phyloP scores from a whole-genome alignment of 768 basidiomycete species.

The Russula sp. region DNA sequence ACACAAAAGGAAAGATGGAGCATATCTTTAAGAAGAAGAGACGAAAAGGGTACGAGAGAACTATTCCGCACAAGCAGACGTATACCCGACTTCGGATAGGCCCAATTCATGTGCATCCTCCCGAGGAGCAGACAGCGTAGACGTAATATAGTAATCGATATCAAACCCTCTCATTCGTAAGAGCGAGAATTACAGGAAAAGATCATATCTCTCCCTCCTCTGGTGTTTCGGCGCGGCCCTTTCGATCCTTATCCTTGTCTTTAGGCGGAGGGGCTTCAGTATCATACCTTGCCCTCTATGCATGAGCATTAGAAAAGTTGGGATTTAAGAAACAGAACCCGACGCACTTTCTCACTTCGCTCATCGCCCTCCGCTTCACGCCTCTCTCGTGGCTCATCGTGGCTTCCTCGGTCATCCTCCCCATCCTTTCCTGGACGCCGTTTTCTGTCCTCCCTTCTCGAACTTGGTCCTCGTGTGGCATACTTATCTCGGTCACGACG shows the following conservation, averaged over 20 bases:
- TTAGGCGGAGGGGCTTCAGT: conserved; percentile 38
- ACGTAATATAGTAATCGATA: background rate
- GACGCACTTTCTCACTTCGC: conserved; percentile 47
- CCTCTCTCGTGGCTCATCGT: conserved; percentile 29
- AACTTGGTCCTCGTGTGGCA: conserved; percentile 47
- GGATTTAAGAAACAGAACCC: conserved; percentile 4
- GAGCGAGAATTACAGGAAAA: background rate
- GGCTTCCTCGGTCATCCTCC: conserved; percentile 46
- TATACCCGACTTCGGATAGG: conserved; percentile 95
- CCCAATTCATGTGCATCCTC: conserved; percentile 48
- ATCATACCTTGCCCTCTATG: conserved; percentile 43
- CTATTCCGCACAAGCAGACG: conserved; percentile 87
- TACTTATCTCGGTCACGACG: conserved; percentile 36
- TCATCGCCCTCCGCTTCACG: conserved; percentile 36
- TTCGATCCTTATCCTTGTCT: conserved; percentile 25
- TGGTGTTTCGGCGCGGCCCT: conserved; percentile 53
- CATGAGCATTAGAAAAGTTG: conserved; percentile 30
- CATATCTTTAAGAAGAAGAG: conserved; percentile 93
- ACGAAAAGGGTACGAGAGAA: conserved; percentile 96
- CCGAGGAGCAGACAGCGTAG: conserved; percentile 8
- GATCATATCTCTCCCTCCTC: conserved; percentile 80
- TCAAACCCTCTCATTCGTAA: background rate
- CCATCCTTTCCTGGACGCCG: conserved; percentile 35
- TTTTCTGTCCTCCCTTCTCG: conserved; percentile 47
- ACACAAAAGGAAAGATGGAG: conserved; percentile 93